phyloP scores from a whole-genome alignment of 78 protist genomes.

The Isochrysis galbana region DNA sequence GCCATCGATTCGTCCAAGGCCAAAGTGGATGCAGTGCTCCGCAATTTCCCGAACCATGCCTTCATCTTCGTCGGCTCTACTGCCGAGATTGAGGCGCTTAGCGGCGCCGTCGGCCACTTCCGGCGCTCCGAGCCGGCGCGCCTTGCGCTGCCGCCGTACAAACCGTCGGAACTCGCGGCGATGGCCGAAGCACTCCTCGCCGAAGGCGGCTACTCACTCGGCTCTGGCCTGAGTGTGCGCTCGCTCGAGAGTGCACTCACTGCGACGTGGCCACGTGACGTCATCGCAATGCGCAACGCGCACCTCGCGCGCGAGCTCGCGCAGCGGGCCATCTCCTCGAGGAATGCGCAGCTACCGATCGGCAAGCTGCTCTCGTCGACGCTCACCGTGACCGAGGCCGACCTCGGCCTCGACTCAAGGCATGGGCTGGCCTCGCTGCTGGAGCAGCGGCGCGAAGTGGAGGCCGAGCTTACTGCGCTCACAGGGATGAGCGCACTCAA shows the following conservation, averaged over 20 bases:
- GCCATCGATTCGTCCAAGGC: not conserved
- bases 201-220: not conserved
- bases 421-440: not conserved
- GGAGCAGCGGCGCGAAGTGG: not conserved
- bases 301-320: constrained; percentile 1
- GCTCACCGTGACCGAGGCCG: not conserved
- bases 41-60: not conserved
- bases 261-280: not conserved
- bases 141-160: not conserved
- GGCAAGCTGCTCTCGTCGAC: not conserved
- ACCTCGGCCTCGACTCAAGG: not conserved
- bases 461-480: not conserved
- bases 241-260: not conserved
- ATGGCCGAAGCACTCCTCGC: not conserved
- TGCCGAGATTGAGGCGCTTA: not conserved
- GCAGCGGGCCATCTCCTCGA: not conserved
- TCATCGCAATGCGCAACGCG: not conserved
- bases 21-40: not conserved
- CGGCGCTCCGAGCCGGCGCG: not conserved
- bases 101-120: not conserved
- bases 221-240: not conserved
- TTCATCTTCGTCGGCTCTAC: not conserved
- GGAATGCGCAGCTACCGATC: not conserved
- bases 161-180: not conserved
- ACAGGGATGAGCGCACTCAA: not conserved